Base-by-base conservation (phyloP, 768 basidiomycete genomes). In the Termitomyces bulborhizus region DNA sequence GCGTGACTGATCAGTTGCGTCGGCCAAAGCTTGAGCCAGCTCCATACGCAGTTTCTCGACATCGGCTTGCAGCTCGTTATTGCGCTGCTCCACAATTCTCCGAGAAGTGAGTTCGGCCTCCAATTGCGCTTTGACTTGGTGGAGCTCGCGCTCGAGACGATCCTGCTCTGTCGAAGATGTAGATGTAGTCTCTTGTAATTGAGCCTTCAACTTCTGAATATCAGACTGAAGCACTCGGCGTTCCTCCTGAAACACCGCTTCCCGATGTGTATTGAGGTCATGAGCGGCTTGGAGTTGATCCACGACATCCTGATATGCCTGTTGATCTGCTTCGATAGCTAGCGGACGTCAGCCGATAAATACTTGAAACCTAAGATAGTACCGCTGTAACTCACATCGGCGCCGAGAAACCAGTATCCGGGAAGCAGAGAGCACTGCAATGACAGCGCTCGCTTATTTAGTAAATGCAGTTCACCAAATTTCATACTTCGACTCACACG, bases 321-420 rank as follows among this genome's bases (percentile, higher is more conserved):
- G 80, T 53, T 88, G 87, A 53, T 88, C 86, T n/a, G 80, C 83
- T 65, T 88, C 87, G 3, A 82, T 79, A 21, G 83, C 89, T 91
- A 60, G 43, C 44, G 8, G 36, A 53, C 46, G 58, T 55, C 47
- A 64, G 32, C 53, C 39, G 53, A 31, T 47, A 16, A 15, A 37
- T 29, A 29, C 1, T 36, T 36, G 32, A 41, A 13, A 51, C 24
- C 48, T 39, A 47, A 26, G 50, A 32, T 40, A 21, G 44, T 39
- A 26, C 41, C 27, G 37, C 24, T 32, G 42, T 51, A 46, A 80
- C 87, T 63, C 71, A 93, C 90, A 79, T 51, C 88, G 82, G 61
- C 88, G 76, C 42, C 86, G 79, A 54, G 88, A 86, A 32, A 78
- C 74, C 12, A 82, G 79, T 51, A 91, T 63, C 29, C 89, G 75